Evolutionary conservation across 495 filamentous ascomycete species (phyloP).

Genomic region (Penicillium bovifimosum): DNA sequence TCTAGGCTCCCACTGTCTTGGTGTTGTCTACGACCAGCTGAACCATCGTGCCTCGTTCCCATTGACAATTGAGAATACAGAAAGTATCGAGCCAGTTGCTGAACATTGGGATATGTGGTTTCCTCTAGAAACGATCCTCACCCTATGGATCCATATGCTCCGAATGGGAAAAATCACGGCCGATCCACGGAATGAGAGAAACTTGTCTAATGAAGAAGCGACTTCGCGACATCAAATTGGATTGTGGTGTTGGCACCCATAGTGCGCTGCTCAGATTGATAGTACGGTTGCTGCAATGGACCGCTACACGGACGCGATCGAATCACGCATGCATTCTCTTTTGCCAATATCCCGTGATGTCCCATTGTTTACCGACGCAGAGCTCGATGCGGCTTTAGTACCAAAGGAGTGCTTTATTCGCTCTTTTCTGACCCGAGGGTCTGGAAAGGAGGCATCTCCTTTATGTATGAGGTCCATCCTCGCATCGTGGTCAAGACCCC

Average conservation of each 20-base stretch:
- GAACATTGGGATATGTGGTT: slow-evolving; percentile 28
- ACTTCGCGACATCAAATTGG: slow-evolving; percentile 1
- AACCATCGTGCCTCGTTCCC: slow-evolving; percentile 11
- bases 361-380: slow-evolving; percentile 17
- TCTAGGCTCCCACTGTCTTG: slow-evolving; percentile 11
- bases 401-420: slow-evolving; percentile 28
- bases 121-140: slow-evolving; percentile 35
- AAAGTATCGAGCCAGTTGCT: slow-evolving; percentile 11
- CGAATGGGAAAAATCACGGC: slow-evolving; percentile 22
- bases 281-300: slow-evolving; percentile 15
- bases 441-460: too few species aligned
- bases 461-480: too few species aligned
- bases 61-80: slow-evolving; percentile 5
- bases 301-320: slow-evolving; percentile 8
- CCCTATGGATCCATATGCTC: slow-evolving; percentile 32
- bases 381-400: slow-evolving; percentile 27
- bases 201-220: too few species aligned
- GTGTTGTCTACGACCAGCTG: slow-evolving; percentile 19
- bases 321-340: slow-evolving; percentile 15
- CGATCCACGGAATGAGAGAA: not conserved
- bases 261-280: slow-evolving; percentile 14
- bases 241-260: slow-evolving; percentile 15
- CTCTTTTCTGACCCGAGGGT: slow-evolving; percentile 24
- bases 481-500: too few species aligned
- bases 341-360: not conserved